Base-by-base conservation (phyloP, 2,329 filamentous ascomycete genomes). In the Penicillium sp. region DNA sequence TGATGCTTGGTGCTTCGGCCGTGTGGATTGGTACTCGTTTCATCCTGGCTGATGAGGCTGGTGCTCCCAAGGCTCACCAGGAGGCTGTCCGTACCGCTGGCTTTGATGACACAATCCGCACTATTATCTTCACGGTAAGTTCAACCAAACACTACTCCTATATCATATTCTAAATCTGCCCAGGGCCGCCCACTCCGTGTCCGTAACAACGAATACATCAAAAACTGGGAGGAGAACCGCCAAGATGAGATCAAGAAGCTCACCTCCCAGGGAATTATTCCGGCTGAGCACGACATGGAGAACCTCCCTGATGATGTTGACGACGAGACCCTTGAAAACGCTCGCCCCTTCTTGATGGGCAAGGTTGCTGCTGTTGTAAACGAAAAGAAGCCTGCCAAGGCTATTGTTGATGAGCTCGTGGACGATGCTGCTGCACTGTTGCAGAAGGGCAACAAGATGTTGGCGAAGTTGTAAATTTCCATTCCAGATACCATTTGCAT, bases 21-120 rank as follows among this genome's bases (percentile, higher is more conserved):
- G 93, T 97, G 61, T 98, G 93, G 93, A 85, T 98, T 59, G 93
- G 93, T 67, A 98, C 93, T 34, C 83, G 93, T 57, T 98, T 98
- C 76, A 85, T 98, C 60, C 81, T 98, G 53, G 84, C 83, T 49
- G 87, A 96, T 60, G 93, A 98, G 77, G 93, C 93, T 49, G 91
- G 93, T 65, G 93, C 93, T 10, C 88, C 93, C 60, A 84, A 88
- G 71, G 81, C 87, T 41, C 91, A 98, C 79, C 93, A 97, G 76
- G 91, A 98, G 67, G 88, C 91, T 54, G 93, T 98, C 61, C 82
- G 83, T 65, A 96, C 91, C 38, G 82, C 93, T 45, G 82, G 87
- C 61, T 95, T 93, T 70, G 89, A 97, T 72, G 93, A 98, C 74
- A 98, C 94, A 66, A 76, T 97, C 69, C 87, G 88, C 68, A 98